These are phyloP conservation scores for Tillandsia leiboldiana DNA, from an alignment of 176 grass and related monocot species.

Conservation along the genomic window DNA sequence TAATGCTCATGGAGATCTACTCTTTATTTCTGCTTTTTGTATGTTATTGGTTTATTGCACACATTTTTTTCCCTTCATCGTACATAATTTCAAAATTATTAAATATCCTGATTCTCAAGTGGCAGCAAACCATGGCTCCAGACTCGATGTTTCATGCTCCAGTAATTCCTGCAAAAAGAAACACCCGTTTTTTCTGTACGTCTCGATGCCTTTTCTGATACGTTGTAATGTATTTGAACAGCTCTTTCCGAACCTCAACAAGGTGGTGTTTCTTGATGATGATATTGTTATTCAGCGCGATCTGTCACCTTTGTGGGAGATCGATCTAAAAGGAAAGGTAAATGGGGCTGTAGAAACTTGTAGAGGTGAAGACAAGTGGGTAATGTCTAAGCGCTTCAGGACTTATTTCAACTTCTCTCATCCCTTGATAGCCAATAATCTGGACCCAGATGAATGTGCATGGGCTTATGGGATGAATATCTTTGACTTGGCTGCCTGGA, in stretches of 20 bases:
- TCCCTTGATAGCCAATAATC: slow-evolving; percentile 53
- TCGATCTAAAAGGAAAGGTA: slow-evolving; percentile 74
- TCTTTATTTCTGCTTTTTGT: no score
- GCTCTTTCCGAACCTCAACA: slow-evolving; percentile 85
- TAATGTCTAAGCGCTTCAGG: slow-evolving; percentile 87
- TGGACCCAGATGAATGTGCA: slow-evolving; percentile 84
- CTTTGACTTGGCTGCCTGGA: slow-evolving; percentile 75
- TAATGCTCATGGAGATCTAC: no score
- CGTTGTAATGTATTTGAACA: slow-evolving; percentile 35
- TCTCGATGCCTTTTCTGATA: slow-evolving; percentile 11
- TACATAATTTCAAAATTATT: not conserved
- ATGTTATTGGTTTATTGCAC: no score
- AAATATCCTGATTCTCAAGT: not conserved
- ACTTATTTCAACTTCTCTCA: slow-evolving; percentile 97
- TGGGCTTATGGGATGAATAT: slow-evolving; percentile 96
- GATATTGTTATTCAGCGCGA: slow-evolving; percentile 79
- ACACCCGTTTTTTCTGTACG: not conserved
- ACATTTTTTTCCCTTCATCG: not conserved
- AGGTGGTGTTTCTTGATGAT: slow-evolving; percentile 92
- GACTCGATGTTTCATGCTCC: not conserved
- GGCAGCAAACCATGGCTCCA: not conserved
- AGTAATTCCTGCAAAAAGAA: not conserved
- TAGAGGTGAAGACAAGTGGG: slow-evolving; percentile 76
- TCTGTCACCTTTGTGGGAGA: slow-evolving; percentile 71
- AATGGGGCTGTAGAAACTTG: slow-evolving; percentile 88